These are phyloP conservation scores for Leucoagaricus sp. DNA, from an alignment of 1,284 basidiomycete species.

Conservation along the genomic window DNA sequence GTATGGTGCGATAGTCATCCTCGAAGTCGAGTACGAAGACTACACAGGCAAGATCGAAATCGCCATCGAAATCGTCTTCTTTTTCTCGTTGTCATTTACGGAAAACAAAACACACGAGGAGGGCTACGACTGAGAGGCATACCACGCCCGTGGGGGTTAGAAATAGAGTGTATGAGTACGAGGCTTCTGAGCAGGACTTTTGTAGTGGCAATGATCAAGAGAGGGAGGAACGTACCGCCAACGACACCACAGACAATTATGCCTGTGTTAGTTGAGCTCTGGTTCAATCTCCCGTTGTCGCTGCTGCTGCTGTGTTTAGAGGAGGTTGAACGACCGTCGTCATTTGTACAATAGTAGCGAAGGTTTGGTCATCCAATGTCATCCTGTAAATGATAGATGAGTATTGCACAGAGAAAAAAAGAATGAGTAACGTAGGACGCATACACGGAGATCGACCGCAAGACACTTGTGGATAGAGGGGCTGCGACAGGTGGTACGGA, in stretches of 20 bases:
- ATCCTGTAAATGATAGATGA: slow-evolving; percentile 18
- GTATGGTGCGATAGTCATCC: slow-evolving; percentile 9
- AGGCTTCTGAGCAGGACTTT: background rate
- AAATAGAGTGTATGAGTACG: background rate
- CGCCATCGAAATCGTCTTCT: too few species aligned
- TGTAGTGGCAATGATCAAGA: background rate
- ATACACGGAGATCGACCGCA: background rate
- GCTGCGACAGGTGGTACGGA: background rate
- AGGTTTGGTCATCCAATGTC: slow-evolving; percentile 31
- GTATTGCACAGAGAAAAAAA: background rate
- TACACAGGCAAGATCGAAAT: slow-evolving; percentile 37
- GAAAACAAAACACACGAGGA: slow-evolving; percentile 30
- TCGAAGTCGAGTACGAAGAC: slow-evolving; percentile 3
- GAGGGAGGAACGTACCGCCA: slow-evolving; percentile 37
- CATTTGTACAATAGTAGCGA: slow-evolving; percentile 29
- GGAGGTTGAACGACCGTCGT: slow-evolving; percentile 30
- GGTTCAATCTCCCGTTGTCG: background rate
- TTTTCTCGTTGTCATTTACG: slow-evolving; percentile 26
- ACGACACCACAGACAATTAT: slow-evolving; percentile 44
- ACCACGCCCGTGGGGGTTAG: slow-evolving; percentile 30
- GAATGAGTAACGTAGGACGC: background rate
- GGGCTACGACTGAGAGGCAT: slow-evolving; percentile 26
- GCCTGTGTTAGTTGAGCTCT: slow-evolving; percentile 26
- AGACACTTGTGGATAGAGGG: background rate
- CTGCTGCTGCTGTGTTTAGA: slow-evolving; percentile 21